phyloP scores from a whole-genome alignment of 805 yeast species.

The Candida succiphila region DNA sequence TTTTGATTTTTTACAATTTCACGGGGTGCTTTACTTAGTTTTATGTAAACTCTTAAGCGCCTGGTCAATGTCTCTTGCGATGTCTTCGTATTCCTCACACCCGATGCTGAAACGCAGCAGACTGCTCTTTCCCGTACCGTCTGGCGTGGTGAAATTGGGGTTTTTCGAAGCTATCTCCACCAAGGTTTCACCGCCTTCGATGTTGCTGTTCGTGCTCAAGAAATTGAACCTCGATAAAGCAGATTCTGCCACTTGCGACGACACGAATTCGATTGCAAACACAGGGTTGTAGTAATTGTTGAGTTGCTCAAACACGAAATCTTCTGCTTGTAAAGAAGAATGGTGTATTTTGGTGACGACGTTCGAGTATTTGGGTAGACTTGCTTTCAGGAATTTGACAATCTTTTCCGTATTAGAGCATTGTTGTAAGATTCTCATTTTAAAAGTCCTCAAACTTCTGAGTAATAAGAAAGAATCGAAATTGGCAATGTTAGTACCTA shows the following conservation, averaged over 20 bases:
- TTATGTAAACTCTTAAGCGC: constrained; percentile 21
- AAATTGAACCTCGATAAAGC: constrained; percentile 37
- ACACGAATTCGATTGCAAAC: constrained; percentile 30
- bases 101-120: constrained; percentile 43
- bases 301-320: constrained; percentile 29
- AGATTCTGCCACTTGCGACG: constrained; percentile 25
- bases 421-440: constrained; percentile 38
- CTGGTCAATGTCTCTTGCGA: constrained; percentile 34
- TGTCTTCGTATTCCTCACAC: constrained; percentile 40
- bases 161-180: constrained; percentile 33
- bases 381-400: constrained; percentile 26
- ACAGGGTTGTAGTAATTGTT: constrained; percentile 36
- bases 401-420: constrained; percentile 33
- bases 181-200: constrained; percentile 41
- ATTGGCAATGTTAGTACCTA: constrained; percentile 44
- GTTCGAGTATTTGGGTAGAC: constrained; percentile 22
- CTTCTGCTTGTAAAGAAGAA: constrained; percentile 35
- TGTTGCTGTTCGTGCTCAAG: constrained; percentile 37
- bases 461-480: constrained; percentile 38
- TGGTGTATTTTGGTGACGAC: constrained; percentile 29
- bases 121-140: constrained; percentile 7
- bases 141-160: constrained; percentile 16
- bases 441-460: constrained; percentile 40
- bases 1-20: not conserved
- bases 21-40: not conserved